phyloP scores from a whole-genome alignment of 225 moss, liverwort and hornwort species.

The Marchantia paleacea region DNA sequence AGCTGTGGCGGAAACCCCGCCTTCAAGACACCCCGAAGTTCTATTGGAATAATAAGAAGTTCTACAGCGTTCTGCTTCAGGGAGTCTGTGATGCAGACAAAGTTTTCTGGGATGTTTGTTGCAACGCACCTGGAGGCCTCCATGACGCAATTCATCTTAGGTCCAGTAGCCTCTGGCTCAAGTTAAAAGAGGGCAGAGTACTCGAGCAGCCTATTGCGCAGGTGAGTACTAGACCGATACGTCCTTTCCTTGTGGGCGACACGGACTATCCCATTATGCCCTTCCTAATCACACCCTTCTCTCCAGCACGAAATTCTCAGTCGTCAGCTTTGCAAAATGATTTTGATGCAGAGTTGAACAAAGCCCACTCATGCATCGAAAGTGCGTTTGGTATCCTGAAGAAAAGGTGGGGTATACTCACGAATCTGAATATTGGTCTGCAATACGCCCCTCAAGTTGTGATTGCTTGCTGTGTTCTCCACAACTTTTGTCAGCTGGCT shows the following conservation, averaged over 20 bases:
- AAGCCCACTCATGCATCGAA: slow-evolving; percentile 36
- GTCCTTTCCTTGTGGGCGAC: slow-evolving; percentile 54
- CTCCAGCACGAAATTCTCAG: slow-evolving; percentile 9
- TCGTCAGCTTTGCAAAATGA: slow-evolving; percentile 26
- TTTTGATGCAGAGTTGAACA: slow-evolving; percentile 31
- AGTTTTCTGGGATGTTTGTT: slow-evolving; percentile 64
- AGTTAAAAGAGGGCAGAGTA: slow-evolving; percentile 40
- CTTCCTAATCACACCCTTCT: slow-evolving; percentile 50
- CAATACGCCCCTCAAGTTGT: slow-evolving; percentile 46
- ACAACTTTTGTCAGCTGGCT: slow-evolving; percentile 48
- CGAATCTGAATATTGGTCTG: slow-evolving; percentile 44
- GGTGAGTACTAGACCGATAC: slow-evolving; percentile 34
- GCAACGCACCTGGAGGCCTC: slow-evolving; percentile 42
- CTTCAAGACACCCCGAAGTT: slow-evolving; percentile 29
- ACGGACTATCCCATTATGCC: slow-evolving; percentile 42
- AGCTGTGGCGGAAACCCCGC: slow-evolving; percentile 43
- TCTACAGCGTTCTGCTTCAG: slow-evolving; percentile 52
- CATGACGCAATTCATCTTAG: slow-evolving; percentile 47
- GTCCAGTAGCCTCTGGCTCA: slow-evolving; percentile 53
- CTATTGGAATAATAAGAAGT: slow-evolving; percentile 42
- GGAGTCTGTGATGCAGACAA: slow-evolving; percentile 58
- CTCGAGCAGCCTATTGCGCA: slow-evolving; percentile 46
- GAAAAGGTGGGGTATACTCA: slow-evolving; percentile 46
- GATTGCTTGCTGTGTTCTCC: slow-evolving; percentile 48
- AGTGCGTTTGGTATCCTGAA: slow-evolving; percentile 47